Base-by-base conservation (phyloP, 768 basidiomycete genomes). In the Lactarius hatsudake region DNA sequence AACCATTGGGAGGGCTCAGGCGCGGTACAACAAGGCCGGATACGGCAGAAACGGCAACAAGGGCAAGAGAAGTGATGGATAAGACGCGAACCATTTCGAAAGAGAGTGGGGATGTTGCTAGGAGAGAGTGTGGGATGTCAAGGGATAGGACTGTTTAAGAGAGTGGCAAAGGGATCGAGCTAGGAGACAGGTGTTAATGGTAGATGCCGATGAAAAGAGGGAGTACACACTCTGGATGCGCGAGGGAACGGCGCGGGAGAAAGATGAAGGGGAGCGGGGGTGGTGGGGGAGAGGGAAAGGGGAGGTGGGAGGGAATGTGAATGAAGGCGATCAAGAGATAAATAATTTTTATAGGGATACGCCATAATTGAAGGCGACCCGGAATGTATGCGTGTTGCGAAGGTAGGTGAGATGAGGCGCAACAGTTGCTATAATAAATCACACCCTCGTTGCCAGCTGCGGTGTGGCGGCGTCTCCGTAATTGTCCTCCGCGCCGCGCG, bases 61-160 rank as follows among this genome's bases (percentile, higher is more conserved):
- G 75, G 68, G 81, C 75, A 71, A 84, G 69, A 69, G 80, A 78
- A 81, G 83, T 81, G 72, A 80, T 64, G 60, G 71, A 69, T 65
- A 77, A 20, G 67, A 76, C 51, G 69, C 63, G 71, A 73, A 79
- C 74, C 74, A 79, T 78, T 67, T 60, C 53, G 12, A 62, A 1
- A 63, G 65, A 38, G 60, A 63, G 48, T 61, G 66, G 61, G 32
- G 60, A 57, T 12, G 66, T 62, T 66, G 72, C 71, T 71, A 70
- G 71, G 70, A 70, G 72, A 71, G 65, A 68, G 72, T 40, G 51
- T 42, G 45, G 58, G 55, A 51, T 59, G 42, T 63, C 8, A 28
- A 71, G 60, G n/a, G 66, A 66, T 56, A 65, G 54, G 61, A 42
- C 23, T 30, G 38, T 20, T 45, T 38, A 70, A 71, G 69, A 64